Base-by-base conservation (phyloP, 164 flowering plant species). In the Hamamelis virginiana region DNA sequence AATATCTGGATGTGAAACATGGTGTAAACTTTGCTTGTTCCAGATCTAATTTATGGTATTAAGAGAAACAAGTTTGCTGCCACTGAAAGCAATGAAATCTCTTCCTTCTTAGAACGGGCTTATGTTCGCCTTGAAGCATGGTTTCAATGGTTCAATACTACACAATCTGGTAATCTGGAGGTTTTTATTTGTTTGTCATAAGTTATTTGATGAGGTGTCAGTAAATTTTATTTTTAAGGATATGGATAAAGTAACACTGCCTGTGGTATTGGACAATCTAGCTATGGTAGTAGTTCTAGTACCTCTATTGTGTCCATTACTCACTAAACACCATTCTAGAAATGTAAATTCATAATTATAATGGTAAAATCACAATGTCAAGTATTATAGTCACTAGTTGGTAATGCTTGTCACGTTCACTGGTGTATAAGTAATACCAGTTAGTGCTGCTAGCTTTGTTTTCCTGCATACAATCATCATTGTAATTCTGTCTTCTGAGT, bases 71-170 rank as follows among this genome's bases (percentile, higher is more conserved):
- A 80, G 69, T 90, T 93, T 72, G 73, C 84, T 62, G 77, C 78
- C 19, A 51, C 73, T 66, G 96, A 91, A 74, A 84, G 75, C 41
- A 75, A 66, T 46, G 85, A 82, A 75, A 85, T 96, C 53, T 80
- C 82, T 52, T 62, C 83, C 41, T 96, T 96, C 79, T 71, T 95
- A n/a, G 87, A 84, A n/a, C 86, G 83, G 51, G 95, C 96, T 65
- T 89, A 77, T 77, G 76, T 82, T 72, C 93, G 97, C 64, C 89
- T 96, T 45, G 97, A 96, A 72, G 96, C 91, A 65, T 96, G 98
- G 99, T 96, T 87, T 78, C 84, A 89, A 23, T 96, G 99, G 99
- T 96, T 93, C 75, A 92, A 92, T 70, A 90, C 91, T 55, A 86
- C 99, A 59, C 99, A 96, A 62, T 75, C 91, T 77, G 99, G 99